A percentile compares a stretch with the other conserved stretches of the same genome.
Evolutionary conservation across 352 stramenopile species (phyloP).

Genomic region (Globisporangium emineosum): DNA sequence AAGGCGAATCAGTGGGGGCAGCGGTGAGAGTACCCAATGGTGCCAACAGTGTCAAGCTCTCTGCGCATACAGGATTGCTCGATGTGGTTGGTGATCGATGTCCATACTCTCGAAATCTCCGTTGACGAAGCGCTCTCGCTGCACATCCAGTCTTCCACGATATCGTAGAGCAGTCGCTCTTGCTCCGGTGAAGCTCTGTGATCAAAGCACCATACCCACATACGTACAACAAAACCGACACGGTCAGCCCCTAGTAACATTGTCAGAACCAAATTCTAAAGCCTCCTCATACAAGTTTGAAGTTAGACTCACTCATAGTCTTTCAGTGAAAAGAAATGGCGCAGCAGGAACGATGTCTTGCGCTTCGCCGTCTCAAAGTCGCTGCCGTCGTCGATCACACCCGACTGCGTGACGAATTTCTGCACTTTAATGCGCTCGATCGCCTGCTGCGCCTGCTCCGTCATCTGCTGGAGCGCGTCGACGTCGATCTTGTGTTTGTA

Average conservation of each 20-base stretch:
- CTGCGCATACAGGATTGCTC: slow-evolving; percentile 55
- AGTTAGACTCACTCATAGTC: slow-evolving; percentile 15
- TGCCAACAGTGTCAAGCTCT: neutral
- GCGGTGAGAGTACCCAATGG: neutral
- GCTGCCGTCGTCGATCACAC: slow-evolving; percentile 39
- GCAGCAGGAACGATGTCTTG: slow-evolving; percentile 69
- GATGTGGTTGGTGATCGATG: slow-evolving; percentile 60
- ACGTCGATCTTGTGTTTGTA: slow-evolving; percentile 65
- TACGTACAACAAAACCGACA: neutral
- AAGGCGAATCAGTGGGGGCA: too few relatives aligned
- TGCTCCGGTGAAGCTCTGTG: slow-evolving; percentile 23
- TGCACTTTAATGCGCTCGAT: slow-evolving; percentile 40
- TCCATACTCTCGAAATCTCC: slow-evolving; percentile 57
- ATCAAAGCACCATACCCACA: neutral
- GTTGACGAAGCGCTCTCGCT: slow-evolving; percentile 31
- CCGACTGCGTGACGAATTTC: slow-evolving; percentile 36
- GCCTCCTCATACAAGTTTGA: neutral
- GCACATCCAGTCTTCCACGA: slow-evolving; percentile 64
- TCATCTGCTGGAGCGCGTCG: slow-evolving; percentile 42
- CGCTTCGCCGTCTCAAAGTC: slow-evolving; percentile 42
- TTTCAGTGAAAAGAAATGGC: slow-evolving; percentile 67
- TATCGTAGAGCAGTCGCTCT: slow-evolving; percentile 49
- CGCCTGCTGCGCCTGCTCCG: slow-evolving; percentile 31
- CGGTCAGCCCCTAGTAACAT: neutral
- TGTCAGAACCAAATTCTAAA: neutral